These are phyloP conservation scores for Tolypocladium sp. DNA, from an alignment of 2,329 filamentous ascomycete species.

Conservation along the genomic window DNA sequence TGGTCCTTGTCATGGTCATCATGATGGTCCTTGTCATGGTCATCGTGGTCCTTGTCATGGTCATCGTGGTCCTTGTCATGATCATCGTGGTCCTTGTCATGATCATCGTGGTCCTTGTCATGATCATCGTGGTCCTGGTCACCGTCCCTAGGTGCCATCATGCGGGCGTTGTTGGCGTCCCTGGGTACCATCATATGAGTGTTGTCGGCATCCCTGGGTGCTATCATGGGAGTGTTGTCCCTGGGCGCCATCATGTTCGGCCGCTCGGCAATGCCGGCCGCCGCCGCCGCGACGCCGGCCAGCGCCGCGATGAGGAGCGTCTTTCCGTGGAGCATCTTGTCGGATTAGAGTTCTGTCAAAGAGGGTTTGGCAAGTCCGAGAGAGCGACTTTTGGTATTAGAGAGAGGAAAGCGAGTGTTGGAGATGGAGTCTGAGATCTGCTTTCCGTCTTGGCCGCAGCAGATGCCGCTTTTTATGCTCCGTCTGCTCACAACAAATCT, in stretches of 20 bases:
- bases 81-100: not conserved
- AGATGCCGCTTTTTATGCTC: not conserved
- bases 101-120: not conserved
- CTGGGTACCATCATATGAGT: not conserved
- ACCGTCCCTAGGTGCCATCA: not conserved
- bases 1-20: not conserved
- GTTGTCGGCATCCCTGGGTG: too few species aligned
- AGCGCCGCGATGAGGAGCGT: constrained; percentile 16
- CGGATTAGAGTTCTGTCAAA: not conserved
- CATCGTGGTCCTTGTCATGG: not conserved
- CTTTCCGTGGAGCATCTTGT: constrained; percentile 9
- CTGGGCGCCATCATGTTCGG: not conserved
- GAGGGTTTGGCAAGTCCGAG: not conserved
- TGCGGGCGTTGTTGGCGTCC: not conserved
- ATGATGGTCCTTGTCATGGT: not conserved
- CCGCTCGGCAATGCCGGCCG: constrained; percentile 5
- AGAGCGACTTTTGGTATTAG: not conserved
- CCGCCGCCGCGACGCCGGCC: constrained; percentile 8
- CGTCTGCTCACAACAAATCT: not conserved
- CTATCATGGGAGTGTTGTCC: not conserved
- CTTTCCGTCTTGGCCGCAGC: not conserved
- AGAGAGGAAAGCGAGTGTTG: not conserved
- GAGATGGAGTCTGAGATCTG: not conserved
- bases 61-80: not conserved
- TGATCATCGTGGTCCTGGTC: not conserved